These are phyloP conservation scores for Physcomitrellopsis africana DNA, from an alignment of 225 moss, liverwort and hornwort genomes.

Conservation along the genomic window DNA sequence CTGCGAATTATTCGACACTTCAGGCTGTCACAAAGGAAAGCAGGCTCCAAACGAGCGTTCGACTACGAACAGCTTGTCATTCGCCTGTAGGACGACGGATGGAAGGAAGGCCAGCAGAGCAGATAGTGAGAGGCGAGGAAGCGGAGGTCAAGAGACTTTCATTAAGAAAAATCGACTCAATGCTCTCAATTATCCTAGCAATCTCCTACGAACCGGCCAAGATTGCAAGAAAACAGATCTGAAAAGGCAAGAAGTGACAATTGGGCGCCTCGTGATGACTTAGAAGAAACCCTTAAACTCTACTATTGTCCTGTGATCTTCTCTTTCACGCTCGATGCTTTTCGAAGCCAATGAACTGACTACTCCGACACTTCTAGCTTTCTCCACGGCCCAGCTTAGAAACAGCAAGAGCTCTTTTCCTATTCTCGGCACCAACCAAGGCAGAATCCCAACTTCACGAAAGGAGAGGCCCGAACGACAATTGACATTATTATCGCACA, in stretches of 20 bases:
- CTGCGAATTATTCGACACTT: not conserved
- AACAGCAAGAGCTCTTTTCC: not conserved
- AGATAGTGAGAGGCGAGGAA: slow-evolving; percentile 26
- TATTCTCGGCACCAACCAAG: not conserved
- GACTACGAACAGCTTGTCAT: slow-evolving; percentile 14
- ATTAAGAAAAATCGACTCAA: slow-evolving; percentile 6
- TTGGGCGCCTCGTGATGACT: slow-evolving; percentile 11
- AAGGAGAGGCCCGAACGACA: not conserved
- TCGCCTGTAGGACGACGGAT: slow-evolving; percentile 14
- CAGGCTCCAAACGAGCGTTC: not conserved
- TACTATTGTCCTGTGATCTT: not conserved
- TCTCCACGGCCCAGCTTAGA: not conserved
- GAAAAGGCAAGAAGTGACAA: slow-evolving; percentile 37
- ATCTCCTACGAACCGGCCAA: slow-evolving; percentile 34
- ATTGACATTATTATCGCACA: slow-evolving; percentile 18
- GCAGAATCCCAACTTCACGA: not conserved
- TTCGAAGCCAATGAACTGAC: slow-evolving; percentile 18
- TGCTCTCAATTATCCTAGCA: slow-evolving; percentile 27
- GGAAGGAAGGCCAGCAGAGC: slow-evolving; percentile 13
- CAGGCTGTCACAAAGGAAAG: slow-evolving; percentile 12
- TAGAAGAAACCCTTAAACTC: slow-evolving; percentile 11
- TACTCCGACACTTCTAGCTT: slow-evolving; percentile 21
- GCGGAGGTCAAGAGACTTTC: slow-evolving; percentile 14
- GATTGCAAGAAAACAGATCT: slow-evolving; percentile 36
- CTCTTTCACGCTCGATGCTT: slow-evolving; percentile 9